Evolutionary conservation across 768 basidiomycete genomes (phyloP).

Genomic region (Sarcomyxa edulis): DNA sequence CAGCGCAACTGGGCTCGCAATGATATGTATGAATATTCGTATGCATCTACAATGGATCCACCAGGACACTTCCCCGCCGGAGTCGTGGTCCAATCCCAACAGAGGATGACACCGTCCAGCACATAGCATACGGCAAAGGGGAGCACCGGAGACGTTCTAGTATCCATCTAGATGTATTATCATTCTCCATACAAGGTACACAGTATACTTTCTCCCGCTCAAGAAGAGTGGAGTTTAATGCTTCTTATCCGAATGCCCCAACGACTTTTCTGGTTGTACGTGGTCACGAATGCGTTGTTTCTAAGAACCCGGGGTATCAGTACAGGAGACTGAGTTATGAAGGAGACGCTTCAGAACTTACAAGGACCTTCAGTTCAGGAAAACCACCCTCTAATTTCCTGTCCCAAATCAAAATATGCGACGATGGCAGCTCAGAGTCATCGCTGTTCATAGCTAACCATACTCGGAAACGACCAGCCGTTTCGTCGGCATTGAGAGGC

Average conservation of each 20-base stretch:
- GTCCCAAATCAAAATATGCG: constrained; percentile 72
- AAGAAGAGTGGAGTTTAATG: too few species aligned
- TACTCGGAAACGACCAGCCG: constrained; percentile 86
- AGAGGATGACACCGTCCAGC: too few species aligned
- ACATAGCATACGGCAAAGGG: too few species aligned
- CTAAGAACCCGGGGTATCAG: constrained; percentile 29
- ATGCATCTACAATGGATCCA: too few species aligned
- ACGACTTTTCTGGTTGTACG: constrained; percentile 71
- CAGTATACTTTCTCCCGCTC: too few species aligned
- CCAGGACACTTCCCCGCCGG: too few species aligned
- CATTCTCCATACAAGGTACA: too few species aligned
- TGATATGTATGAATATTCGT: too few species aligned
- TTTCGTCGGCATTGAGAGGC: constrained; percentile 75
- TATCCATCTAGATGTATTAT: too few species aligned
- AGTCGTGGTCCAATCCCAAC: too few species aligned
- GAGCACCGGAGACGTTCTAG: too few species aligned
- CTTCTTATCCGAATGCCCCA: constrained; percentile 86
- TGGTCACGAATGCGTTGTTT: constrained; percentile 87
- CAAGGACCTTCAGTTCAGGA: constrained; percentile 83
- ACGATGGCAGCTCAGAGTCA: constrained; percentile 9
- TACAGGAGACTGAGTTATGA: constrained; percentile 1
- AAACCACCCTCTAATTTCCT: constrained; percentile 89
- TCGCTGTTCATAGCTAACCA: constrained; percentile 57
- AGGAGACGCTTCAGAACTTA: constrained; percentile 27
- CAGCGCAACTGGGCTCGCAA: too few species aligned